Evolutionary conservation across 2,329 filamentous ascomycete genomes (phyloP), one percentile per base, ranked within the genome.

Genomic region (Corniculantispora saksenae): DNA sequence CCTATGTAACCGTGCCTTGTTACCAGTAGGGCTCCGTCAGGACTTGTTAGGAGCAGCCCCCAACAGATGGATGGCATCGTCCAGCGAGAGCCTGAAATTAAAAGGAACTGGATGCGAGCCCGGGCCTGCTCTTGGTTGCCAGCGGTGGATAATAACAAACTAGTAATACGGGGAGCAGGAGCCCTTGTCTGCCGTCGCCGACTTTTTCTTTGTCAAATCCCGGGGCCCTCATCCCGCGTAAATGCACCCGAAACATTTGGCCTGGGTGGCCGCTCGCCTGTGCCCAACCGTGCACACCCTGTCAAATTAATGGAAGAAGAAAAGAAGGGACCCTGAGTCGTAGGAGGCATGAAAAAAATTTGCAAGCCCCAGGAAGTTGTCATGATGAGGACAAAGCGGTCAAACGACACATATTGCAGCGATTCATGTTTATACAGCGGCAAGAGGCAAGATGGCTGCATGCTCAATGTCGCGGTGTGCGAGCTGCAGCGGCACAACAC

Each of bases 151-250:
- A 56, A 56, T 12, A 56, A 23, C 23, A 56, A 23, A 38, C 19
- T 12, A 40, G 27, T 19, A 38, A 21, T 25, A 21, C 29, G 45
- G 57, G 57, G 57, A 60, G 45, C n/a, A 23, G 19, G 19, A 35
- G 29, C 57, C 57, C 56, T 60, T 35, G 57, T 60, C 57, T 60
- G 27, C 57, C 57, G 45, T 38, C 57, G n/a, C 27, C 57, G 17
- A 29, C 25, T 29, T 59, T 45, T 58, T 59, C 10, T 25, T n/a
- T 59, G 12, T 59, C 40, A 25, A 48, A 29, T 25, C 25, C 40
- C 13, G 13, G 25, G 21, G n/a, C 3, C 23, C 10, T 13, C 53
- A 13, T 29, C 32, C 53, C 53, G 53, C 32, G 32, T 56, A 56
- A 29, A 23, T n/a, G 38, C 10, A 48, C 13, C 57, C 57, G 57